Evolutionary conservation across 176 grass and related monocot species (phyloP).

Genomic region (Oryza rufipogon): DNA sequence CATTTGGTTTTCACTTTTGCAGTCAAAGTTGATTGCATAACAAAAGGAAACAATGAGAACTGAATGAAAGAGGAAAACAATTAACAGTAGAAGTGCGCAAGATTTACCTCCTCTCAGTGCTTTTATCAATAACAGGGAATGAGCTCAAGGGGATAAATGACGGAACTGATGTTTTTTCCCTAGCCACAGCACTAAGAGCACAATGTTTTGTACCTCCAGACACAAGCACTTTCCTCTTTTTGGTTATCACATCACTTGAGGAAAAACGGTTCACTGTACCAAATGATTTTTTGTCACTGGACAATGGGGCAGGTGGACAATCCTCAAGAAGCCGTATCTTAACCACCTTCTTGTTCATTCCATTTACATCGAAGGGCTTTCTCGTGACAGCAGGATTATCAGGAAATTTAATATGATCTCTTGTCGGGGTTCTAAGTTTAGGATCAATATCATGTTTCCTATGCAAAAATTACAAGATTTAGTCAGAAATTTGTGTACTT

Average conservation of each 20-base stretch:
- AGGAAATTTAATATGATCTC: conserved; percentile 74
- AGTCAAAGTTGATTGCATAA: background rate
- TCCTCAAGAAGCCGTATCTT: conserved; percentile 36
- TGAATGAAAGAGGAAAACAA: background rate
- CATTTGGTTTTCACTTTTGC: background rate
- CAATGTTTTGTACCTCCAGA: conserved; percentile 27
- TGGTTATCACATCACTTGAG: conserved; percentile 18
- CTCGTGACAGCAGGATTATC: conserved; percentile 33
- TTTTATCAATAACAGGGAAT: conserved; percentile 55
- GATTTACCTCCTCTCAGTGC: conserved; percentile 50
- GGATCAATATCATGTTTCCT: conserved; percentile 68
- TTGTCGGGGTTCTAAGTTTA: conserved; percentile 46
- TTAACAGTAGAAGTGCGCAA: conserved; percentile 16
- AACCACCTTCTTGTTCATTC: conserved; percentile 41
- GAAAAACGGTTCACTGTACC: conserved; percentile 10
- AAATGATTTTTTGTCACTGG: conserved; percentile 41
- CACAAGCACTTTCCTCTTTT: conserved; percentile 39
- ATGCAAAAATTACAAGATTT: conserved; percentile 36
- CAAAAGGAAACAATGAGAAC: conserved; percentile 11
- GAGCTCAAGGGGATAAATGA: conserved; percentile 36
- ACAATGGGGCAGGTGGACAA: conserved; percentile 1
- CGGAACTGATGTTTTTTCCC: conserved; percentile 27
- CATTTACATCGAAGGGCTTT: conserved; percentile 39
- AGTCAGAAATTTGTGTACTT: background rate
- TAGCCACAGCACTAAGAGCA: background rate